Evolutionary conservation across 768 basidiomycete species (phyloP).

Genomic region (Dentipellis sp.): DNA sequence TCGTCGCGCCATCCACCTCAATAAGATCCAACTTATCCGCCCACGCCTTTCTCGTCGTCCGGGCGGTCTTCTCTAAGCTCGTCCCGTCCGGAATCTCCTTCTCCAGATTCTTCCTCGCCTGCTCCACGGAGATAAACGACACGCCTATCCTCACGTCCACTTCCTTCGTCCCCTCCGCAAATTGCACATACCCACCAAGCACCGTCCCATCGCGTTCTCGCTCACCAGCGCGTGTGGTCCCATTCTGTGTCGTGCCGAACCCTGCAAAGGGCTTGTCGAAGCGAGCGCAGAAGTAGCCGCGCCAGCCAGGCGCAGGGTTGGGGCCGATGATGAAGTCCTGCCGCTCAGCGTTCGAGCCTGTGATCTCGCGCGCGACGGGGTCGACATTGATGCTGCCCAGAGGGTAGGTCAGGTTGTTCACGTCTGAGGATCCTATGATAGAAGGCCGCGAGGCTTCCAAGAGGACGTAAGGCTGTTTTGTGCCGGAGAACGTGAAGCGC

Average conservation of each 20-base stretch:
- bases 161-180: conserved; percentile 23
- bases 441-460: conserved; percentile 60
- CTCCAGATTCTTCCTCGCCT: conserved; percentile 34
- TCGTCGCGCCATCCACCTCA: conserved; percentile 24
- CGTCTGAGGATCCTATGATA: conserved; percentile 43
- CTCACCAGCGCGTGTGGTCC: conserved; percentile 23
- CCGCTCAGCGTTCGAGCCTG: conserved; percentile 56
- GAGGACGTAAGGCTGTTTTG: conserved; percentile 44
- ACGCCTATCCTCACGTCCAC: conserved; percentile 57
- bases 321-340: conserved; percentile 67
- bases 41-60: conserved; percentile 26
- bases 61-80: conserved; percentile 28
- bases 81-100: conserved; percentile 30
- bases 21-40: conserved; percentile 32
- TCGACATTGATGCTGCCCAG: conserved; percentile 41
- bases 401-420: conserved; percentile 42
- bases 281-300: conserved; percentile 49
- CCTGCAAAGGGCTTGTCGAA: conserved; percentile 37
- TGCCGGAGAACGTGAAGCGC: conserved; percentile 52
- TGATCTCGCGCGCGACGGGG: conserved; percentile 37
- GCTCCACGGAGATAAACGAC: conserved; percentile 66
- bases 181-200: conserved; percentile 42
- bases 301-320: conserved; percentile 22
- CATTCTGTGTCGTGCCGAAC: conserved; percentile 43
- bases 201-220: conserved; percentile 30